phyloP scores from a whole-genome alignment of 768 basidiomycete genomes.

The Porpolomopsis calyptriformis region DNA sequence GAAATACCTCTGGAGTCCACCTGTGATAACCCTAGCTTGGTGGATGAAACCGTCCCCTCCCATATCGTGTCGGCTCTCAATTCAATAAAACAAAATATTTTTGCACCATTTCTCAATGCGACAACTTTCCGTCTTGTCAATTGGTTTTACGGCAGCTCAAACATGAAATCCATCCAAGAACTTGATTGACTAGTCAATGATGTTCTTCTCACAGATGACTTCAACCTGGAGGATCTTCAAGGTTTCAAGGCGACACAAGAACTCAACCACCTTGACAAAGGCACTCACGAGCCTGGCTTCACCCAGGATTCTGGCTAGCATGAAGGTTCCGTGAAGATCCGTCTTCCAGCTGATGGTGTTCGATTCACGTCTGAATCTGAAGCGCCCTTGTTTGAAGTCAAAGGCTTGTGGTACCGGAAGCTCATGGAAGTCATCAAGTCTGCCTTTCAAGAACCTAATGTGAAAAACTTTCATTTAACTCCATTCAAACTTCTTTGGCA shows the following conservation, averaged over 20 bases:
- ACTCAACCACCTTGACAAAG: constrained; percentile 11
- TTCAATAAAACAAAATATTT: neutral
- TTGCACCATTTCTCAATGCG: constrained; percentile 4
- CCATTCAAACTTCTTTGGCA: constrained; percentile 13
- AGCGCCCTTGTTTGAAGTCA: constrained; percentile 21
- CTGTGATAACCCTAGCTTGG: no score
- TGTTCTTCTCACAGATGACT: constrained; percentile 18
- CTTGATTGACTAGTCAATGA: constrained; percentile 17
- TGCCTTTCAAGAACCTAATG: constrained; percentile 9
- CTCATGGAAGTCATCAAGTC: constrained; percentile 16
- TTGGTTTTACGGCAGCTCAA: constrained; percentile 14
- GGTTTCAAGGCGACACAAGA: constrained; percentile 14
- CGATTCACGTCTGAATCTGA: constrained; percentile 13
- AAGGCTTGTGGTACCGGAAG: constrained; percentile 16
- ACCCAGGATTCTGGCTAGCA: constrained; percentile 14
- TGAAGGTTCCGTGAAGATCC: constrained; percentile 13
- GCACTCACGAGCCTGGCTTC: neutral
- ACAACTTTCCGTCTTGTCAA: constrained; percentile 13
- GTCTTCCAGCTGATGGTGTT: constrained; percentile 12
- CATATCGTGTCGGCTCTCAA: no score
- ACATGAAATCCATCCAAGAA: constrained; percentile 16
- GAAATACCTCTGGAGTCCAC: no score
- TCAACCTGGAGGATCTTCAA: constrained; percentile 13
- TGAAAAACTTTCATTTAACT: constrained; percentile 9
- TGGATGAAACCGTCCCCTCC: no score